These are phyloP conservation scores for Amphichorda felina DNA, from an alignment of 2,329 filamentous ascomycete genomes.

Conservation along the genomic window DNA sequence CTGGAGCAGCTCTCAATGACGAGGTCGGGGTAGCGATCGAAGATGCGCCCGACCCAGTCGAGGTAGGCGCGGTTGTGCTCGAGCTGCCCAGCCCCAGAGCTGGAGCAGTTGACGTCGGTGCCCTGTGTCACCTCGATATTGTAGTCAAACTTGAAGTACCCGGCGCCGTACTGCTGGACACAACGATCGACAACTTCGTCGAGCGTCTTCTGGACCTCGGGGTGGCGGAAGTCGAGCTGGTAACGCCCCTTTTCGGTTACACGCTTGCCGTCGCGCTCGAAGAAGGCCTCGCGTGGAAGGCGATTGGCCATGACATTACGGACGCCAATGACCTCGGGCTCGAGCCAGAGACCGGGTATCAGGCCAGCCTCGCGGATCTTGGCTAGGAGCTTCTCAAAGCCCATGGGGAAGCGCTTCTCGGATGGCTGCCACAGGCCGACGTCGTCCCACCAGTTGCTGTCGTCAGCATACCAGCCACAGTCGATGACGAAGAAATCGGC, in stretches of 20 bases:
- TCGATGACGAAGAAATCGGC: constrained; percentile 24
- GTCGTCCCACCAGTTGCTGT: constrained; percentile 21
- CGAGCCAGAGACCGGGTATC: constrained; percentile 19
- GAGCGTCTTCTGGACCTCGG: constrained; percentile 11
- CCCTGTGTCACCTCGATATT: constrained; percentile 21
- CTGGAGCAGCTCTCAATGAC: constrained; percentile 24
- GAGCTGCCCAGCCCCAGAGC: constrained; percentile 13
- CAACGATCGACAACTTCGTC: constrained; percentile 11
- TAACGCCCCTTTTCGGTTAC: constrained; percentile 18
- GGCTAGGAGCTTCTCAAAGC: constrained; percentile 13
- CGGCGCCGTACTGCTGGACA: constrained; percentile 13
- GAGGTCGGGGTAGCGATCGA: constrained; percentile 13
- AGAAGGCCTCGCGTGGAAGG: constrained; percentile 18
- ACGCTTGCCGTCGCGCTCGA: constrained; percentile 16
- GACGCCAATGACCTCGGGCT: constrained; percentile 21
- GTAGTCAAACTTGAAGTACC: constrained; percentile 24
- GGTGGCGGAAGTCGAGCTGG: constrained; percentile 20
- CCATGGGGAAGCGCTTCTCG: constrained; percentile 16
- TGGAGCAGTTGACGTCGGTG: constrained; percentile 13
- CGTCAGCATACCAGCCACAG: constrained; percentile 23
- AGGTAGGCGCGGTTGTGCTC: constrained; percentile 20
- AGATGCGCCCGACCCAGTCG: constrained; percentile 14
- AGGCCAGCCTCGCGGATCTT: constrained; percentile 13
- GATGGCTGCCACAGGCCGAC: constrained; percentile 21
- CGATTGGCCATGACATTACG: constrained; percentile 11